phyloP scores from a whole-genome alignment of 805 yeast genomes.

The Priceomyces medius region DNA sequence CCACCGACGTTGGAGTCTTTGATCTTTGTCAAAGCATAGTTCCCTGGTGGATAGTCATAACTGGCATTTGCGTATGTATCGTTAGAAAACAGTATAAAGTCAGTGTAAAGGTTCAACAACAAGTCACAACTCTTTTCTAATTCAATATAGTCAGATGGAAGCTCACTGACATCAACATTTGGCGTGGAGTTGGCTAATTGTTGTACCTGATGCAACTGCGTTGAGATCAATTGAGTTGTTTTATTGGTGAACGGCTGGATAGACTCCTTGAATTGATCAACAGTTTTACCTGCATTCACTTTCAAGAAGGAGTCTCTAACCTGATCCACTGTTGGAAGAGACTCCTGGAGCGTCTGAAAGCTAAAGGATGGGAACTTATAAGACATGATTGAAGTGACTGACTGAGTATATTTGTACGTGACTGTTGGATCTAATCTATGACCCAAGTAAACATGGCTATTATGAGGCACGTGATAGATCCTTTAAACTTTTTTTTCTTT shows the following conservation, averaged over 20 bases:
- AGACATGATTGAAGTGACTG: constrained; percentile 26
- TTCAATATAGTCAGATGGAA: constrained; percentile 69
- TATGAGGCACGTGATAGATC: too few species aligned
- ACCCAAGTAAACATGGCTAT: too few species aligned
- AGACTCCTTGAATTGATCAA: constrained; percentile 44
- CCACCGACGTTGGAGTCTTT: constrained; percentile 67
- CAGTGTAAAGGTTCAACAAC: constrained; percentile 58
- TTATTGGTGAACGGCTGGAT: constrained; percentile 57
- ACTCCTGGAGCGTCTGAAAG: constrained; percentile 40
- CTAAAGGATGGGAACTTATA: constrained; percentile 39
- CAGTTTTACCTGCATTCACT: constrained; percentile 40
- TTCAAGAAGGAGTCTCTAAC: constrained; percentile 37
- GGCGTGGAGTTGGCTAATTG: constrained; percentile 33
- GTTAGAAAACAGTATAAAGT: constrained; percentile 39
- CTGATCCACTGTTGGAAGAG: constrained; percentile 40
- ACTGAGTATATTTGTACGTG: too few species aligned
- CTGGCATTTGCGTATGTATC: constrained; percentile 70
- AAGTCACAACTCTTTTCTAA: constrained; percentile 68
- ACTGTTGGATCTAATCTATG: too few species aligned
- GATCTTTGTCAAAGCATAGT: constrained; percentile 47
- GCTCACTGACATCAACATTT: constrained; percentile 64
- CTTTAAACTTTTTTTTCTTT: too few species aligned
- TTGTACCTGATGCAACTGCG: constrained; percentile 56
- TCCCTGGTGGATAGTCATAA: constrained; percentile 78
- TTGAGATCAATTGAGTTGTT: constrained; percentile 59